A percentile compares a stretch with the other conserved stretches of the same genome.
phyloP scores from a whole-genome alignment of 2,329 filamentous ascomycete species.

The Penicillium freii region DNA sequence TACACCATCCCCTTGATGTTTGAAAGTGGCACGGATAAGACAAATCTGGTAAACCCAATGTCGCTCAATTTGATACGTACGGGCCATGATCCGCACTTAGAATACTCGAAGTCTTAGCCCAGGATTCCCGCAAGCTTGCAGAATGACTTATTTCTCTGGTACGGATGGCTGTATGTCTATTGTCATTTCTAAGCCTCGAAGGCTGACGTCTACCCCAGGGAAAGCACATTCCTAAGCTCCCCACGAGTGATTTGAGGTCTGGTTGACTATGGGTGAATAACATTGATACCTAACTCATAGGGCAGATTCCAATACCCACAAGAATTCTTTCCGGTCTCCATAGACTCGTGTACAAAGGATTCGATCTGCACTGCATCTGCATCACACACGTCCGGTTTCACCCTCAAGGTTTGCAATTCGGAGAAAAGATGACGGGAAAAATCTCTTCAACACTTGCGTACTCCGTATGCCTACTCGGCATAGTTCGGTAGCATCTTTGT shows the following conservation, averaged over 20 bases:
- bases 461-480: neutral
- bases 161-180: neutral
- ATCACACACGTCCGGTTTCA: conserved; percentile 6
- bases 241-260: neutral
- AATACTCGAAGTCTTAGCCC: neutral
- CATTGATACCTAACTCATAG: conserved; percentile 1
- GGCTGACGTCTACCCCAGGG: conserved; percentile 1
- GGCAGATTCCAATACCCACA: conserved; percentile 13
- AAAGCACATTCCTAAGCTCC: neutral
- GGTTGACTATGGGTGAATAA: neutral
- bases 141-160: neutral
- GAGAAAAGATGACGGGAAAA: neutral
- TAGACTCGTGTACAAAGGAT: conserved; percentile 16
- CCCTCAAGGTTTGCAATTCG: neutral
- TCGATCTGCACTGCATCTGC: conserved; percentile 18
- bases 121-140: neutral
- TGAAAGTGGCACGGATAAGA: conserved; percentile 15
- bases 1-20: conserved; percentile 17
- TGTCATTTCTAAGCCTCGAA: conserved; percentile 1
- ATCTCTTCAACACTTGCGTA: neutral
- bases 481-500: neutral
- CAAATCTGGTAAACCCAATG: conserved; percentile 15
- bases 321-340: conserved; percentile 7
- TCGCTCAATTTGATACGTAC: conserved; percentile 10
- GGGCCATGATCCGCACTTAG: conserved; percentile 2